These are phyloP conservation scores for Pisolithus sp. DNA, from an alignment of 768 basidiomycete species.

Conservation along the genomic window DNA sequence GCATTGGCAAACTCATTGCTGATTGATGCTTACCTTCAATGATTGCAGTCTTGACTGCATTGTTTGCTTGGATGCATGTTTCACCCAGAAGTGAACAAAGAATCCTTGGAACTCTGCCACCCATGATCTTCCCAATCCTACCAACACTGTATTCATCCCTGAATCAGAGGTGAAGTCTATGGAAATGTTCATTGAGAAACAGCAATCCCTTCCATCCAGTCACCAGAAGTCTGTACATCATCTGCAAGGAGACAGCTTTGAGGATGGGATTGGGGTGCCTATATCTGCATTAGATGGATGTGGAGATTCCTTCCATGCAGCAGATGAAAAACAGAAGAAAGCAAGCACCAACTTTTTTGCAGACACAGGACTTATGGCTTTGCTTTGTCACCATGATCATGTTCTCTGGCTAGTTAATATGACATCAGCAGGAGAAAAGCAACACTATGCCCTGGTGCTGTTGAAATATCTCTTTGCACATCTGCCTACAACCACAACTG, in stretches of 20 bases:
- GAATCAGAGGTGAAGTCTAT: slow-evolving; percentile 13
- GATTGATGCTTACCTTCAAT: too few species aligned
- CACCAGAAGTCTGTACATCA: not conserved
- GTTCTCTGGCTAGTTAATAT: slow-evolving; percentile 14
- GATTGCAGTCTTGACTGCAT: too few species aligned
- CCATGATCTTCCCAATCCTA: not conserved
- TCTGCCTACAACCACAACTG: too few species aligned
- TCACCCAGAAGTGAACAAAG: too few species aligned
- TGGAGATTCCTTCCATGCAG: slow-evolving; percentile 22
- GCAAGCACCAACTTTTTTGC: slow-evolving; percentile 13
- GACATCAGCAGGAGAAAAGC: too few species aligned
- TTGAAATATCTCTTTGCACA: not conserved
- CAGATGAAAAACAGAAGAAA: slow-evolving; percentile 9
- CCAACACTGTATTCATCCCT: slow-evolving; percentile 9
- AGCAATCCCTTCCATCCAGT: not conserved
- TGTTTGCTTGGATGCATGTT: too few species aligned
- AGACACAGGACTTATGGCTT: slow-evolving; percentile 14
- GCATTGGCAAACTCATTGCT: too few species aligned
- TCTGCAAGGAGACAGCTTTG: slow-evolving; percentile 7
- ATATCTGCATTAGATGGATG: slow-evolving; percentile 28
- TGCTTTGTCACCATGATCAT: slow-evolving; percentile 13
- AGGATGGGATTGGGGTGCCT: slow-evolving; percentile 21
- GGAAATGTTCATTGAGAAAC: slow-evolving; percentile 6
- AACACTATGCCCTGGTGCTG: too few species aligned
- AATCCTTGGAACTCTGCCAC: too few species aligned